A percentile compares a stretch with the other conserved stretches of the same genome.
Conservation (phyloP, 257 asterid species). For the Salvia miltiorrhiza region DNA sequence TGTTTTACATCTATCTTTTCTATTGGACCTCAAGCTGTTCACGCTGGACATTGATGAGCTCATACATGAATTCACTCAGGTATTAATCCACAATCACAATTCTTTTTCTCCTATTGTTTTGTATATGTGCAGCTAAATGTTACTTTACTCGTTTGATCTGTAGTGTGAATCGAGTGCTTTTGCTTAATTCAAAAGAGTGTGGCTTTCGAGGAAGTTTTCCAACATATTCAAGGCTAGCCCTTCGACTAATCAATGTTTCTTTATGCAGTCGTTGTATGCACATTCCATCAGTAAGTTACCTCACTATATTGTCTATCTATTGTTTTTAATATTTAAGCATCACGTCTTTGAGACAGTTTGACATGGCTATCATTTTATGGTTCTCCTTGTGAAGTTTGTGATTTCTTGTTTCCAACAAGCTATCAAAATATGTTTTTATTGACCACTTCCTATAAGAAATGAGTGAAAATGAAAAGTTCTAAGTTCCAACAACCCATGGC, state of each 20-base stretch:
- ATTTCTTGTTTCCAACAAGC: neutral
- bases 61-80: constrained; percentile 61
- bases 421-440: too few relatives aligned
- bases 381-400: neutral
- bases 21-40: constrained; percentile 79
- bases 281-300: constrained; percentile 52
- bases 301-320: neutral
- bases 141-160: constrained; percentile 3
- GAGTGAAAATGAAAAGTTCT: too few relatives aligned
- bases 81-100: constrained; percentile 9
- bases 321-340: neutral
- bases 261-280: constrained; percentile 83
- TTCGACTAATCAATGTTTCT: constrained; percentile 70
- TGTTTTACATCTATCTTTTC: too few relatives aligned
- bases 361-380: neutral
- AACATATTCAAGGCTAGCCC: constrained; percentile 88
- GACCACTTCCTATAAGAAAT: too few relatives aligned
- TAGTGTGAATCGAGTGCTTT: constrained; percentile 59
- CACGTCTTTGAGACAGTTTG: neutral
- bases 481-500: too few relatives aligned
- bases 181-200: constrained; percentile 65
- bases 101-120: neutral
- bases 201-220: constrained; percentile 73
- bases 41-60: constrained; percentile 86
- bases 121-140: neutral